Conservation (phyloP, 2,329 filamentous ascomycete genomes). For the Pseudodiploospora longispora region DNA sequence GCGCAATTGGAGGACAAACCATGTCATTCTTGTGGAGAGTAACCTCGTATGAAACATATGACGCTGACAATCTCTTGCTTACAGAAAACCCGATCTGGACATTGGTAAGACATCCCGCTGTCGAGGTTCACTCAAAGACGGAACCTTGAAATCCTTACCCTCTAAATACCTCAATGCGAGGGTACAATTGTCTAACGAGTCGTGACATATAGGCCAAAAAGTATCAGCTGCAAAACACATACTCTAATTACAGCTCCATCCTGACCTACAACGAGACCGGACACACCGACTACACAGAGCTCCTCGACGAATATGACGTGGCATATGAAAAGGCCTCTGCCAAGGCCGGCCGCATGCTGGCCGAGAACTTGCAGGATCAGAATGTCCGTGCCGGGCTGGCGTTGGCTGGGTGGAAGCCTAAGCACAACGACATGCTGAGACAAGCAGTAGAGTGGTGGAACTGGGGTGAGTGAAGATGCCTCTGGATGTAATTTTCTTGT, state of each 20-base stretch:
- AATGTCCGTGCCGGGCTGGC: constrained; percentile 51
- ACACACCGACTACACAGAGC: constrained; percentile 36
- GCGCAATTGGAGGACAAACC: too few relatives aligned
- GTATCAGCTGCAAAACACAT: constrained; percentile 45
- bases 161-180: too few relatives aligned
- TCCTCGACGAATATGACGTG: constrained; percentile 43
- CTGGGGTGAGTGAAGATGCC: constrained; percentile 23
- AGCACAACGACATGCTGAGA: constrained; percentile 40
- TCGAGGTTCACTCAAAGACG: too few relatives aligned
- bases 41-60: too few relatives aligned
- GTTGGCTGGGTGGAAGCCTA: constrained; percentile 55
- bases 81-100: constrained; percentile 57
- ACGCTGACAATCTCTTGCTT: not conserved
- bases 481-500: too few relatives aligned
- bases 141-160: too few relatives aligned
- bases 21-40: too few relatives aligned
- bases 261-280: constrained; percentile 54
- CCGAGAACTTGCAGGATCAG: constrained; percentile 52
- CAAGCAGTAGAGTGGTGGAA: constrained; percentile 55
- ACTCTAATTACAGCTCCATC: constrained; percentile 51
- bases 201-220: constrained; percentile 45
- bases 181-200: too few relatives aligned
- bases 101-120: constrained; percentile 20
- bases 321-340: constrained; percentile 37
- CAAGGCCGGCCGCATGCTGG: constrained; percentile 49